phyloP scores from a whole-genome alignment of 2,329 filamentous ascomycete species.

The Apiospora pterosperma region DNA sequence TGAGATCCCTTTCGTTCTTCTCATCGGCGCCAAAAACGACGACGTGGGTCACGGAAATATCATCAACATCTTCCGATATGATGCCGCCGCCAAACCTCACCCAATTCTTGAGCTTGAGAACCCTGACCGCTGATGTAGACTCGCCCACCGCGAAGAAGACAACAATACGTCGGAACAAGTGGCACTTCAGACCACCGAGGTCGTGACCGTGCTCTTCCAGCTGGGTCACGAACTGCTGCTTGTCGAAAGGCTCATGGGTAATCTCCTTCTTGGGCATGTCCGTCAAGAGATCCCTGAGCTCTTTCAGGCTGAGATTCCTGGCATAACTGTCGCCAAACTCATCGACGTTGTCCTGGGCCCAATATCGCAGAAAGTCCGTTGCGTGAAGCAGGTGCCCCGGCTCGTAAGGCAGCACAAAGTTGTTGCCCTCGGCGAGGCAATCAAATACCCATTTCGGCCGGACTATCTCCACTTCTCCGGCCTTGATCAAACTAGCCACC shows the following conservation, averaged over 20 bases:
- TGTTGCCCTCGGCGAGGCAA: conserved; percentile 60
- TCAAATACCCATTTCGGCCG: conserved; percentile 81
- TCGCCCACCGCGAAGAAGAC: conserved; percentile 36
- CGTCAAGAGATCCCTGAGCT: conserved; percentile 53
- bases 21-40: conserved; percentile 51
- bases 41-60: conserved; percentile 66
- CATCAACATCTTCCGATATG: conserved; percentile 47
- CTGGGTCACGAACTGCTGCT: conserved; percentile 46
- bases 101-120: conserved; percentile 50
- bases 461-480: conserved; percentile 67
- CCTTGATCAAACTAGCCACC: conserved; percentile 78
- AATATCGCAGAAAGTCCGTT: conserved; percentile 49
- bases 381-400: conserved; percentile 69
- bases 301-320: conserved; percentile 61
- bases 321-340: conserved; percentile 80
- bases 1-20: conserved; percentile 34
- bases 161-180: conserved; percentile 48
- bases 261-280: conserved; percentile 49
- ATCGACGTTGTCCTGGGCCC: conserved; percentile 65
- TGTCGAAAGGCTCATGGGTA: conserved; percentile 35
- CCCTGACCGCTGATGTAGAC: conserved; percentile 26
- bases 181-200: conserved; percentile 45
- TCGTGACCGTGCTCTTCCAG: conserved; percentile 55
- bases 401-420: conserved; percentile 61
- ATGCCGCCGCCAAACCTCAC: conserved; percentile 68